phyloP scores from a whole-genome alignment of 371 early-diverging fungal species.

The Circinella minor region DNA sequence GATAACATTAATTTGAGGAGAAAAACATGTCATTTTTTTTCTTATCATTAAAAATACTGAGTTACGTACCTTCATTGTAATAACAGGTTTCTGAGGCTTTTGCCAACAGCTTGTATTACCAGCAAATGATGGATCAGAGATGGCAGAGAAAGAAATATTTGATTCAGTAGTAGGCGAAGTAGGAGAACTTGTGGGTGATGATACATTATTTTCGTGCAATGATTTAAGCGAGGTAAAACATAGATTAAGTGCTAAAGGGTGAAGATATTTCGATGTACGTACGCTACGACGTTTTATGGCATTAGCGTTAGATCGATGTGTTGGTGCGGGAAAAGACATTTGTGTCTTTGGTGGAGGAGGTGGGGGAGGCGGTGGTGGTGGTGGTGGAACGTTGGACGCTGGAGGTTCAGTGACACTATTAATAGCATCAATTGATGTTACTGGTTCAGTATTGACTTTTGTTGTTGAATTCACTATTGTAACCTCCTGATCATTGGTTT shows the following conservation, averaged over 20 bases:
- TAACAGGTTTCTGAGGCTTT: constrained; percentile 15
- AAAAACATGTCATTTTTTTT: neutral
- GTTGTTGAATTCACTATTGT: no score
- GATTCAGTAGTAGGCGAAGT: constrained; percentile 20
- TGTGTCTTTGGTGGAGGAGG: constrained; percentile 35
- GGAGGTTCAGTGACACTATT: neutral
- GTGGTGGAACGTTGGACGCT: constrained; percentile 13
- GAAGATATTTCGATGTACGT: constrained; percentile 41
- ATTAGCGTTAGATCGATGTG: constrained; percentile 19
- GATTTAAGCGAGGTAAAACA: constrained; percentile 46
- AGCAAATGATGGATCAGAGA: constrained; percentile 1
- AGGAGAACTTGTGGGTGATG: constrained; percentile 20
- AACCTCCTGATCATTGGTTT: no score
- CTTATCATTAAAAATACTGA: neutral
- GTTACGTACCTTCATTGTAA: constrained; percentile 27
- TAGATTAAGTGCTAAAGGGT: constrained; percentile 49
- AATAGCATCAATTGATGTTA: no score
- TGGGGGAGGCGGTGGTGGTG: constrained; percentile 40
- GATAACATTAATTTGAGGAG: constrained; percentile 20
- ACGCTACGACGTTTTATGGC: constrained; percentile 20
- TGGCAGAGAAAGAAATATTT: neutral
- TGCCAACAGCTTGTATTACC: constrained; percentile 1
- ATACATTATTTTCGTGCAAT: constrained; percentile 37
- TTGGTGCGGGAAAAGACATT: constrained; percentile 8
- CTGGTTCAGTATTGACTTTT: neutral